Evolutionary conservation across 2,329 filamentous ascomycete genomes (phyloP), one percentile per base, ranked within the genome.

Genomic region (Aureobasidium sp.): DNA sequence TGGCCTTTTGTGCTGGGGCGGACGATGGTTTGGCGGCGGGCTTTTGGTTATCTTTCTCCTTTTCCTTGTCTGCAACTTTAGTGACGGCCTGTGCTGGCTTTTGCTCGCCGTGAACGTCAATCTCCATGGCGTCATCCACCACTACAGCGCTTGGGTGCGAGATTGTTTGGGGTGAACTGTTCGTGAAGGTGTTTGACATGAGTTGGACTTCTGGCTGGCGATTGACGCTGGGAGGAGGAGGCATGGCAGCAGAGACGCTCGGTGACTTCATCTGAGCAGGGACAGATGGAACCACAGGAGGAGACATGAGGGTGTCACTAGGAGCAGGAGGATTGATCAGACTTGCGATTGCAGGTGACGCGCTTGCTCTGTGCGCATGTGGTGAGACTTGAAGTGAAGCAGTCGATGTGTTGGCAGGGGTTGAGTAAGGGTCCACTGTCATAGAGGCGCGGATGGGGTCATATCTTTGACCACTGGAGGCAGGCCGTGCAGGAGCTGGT

Each of bases 321-420:
- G 70, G 72, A 70, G 35, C 72, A 68, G 64, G 64, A n/a, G 68
- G 67, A 57, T 68, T 73, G 56, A 97, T 90, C 62, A 97, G 82
- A 74, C 90, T 96, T 6, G 91, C 88, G 67, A 97, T 96, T 2
- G 93, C 93, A 1, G 93, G 92, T 5, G 93, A 97, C 42, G 89
- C 89, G 71, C 89, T 93, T n/a, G 90, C 88, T 60, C 88, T 85
- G 74, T 88, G 87, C 60, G 82, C 74, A 63, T 70, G 73, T 22
- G 77, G 74, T 45, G 76, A 76, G 17, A 73, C 62, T 70, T 69
- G 76, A 69, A 67, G 71, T 64, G 64, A 75, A 60, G 65, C 66
- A 40, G 65, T 62, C n/a, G 62, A 64, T 39, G 64, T 49, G 29
- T 66, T 68, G 37, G 67, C 66, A 19, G 66, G 68, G 17, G 65